Evolutionary conservation across 306 rosid genomes (phyloP), one percentile per base, ranked within the genome.

Genomic region (Trifolium subterraneum): DNA sequence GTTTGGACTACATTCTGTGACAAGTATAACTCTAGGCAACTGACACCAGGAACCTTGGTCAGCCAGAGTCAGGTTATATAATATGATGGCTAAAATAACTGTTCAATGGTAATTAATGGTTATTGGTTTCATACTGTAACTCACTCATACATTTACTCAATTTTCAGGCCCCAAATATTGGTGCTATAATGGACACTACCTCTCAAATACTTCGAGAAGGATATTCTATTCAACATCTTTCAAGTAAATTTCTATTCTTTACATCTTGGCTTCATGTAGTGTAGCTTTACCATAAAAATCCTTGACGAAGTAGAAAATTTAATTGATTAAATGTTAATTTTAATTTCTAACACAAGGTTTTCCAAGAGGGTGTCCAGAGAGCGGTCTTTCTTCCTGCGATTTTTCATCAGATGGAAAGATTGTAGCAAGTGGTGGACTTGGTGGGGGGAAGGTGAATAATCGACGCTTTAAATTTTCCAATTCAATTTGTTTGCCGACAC

Each of bases 381-480:
- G 2, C 25, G 2, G 1, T 22, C 44, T 68, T 68, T 16, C 3
- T 27, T 31, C 73, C 29, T 48, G 73, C 29, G 60, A 68, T 47
- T 9, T 68, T 48, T 68, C 73, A 29, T 16, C 60, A 10, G 44
- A 68, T 29, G 73, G 73, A 68, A 48, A 3, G 16, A 68, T 68
- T 29, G 41, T 68, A 20, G 73, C 73, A n/a, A 48, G 60, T 68
- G 61, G 60, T 2, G 73, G 73, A 8, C 0, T 10, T 4, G 22
- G 6, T 4, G 22, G 6, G 13, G 7, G 5, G 35, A 20, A 65
- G 71, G 71, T 65, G 54, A 65, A 39, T 62, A 62, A 62, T 41
- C 20, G 47, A 27, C n/a, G 42, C 14, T 5, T 9, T 68, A 31
- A 27, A n/a, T 47, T 16, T 68, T 29, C 11, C 42, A 2, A 8